Base-by-base conservation (phyloP, 495 filamentous ascomycete species). In the Podospora tetraspora region DNA sequence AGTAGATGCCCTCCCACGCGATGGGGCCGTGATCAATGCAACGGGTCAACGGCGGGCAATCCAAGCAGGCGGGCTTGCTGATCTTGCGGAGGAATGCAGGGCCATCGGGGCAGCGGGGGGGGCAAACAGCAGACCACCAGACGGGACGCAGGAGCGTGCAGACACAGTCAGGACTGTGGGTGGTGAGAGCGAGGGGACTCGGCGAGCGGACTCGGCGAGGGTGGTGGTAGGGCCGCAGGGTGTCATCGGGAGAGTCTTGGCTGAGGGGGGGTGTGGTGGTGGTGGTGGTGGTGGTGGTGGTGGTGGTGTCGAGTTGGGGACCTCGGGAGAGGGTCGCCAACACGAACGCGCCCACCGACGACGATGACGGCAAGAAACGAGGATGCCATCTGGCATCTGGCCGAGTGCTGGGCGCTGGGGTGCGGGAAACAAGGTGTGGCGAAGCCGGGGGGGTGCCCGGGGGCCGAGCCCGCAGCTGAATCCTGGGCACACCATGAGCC, bases 231-330 rank as follows among this genome's bases (percentile, higher is more conserved):
- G 43, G 43, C 43, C 19, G 37, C 16, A 43, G 37, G 37, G 37
- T 43, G 37, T 43, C 13, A 0, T 43, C 37, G 43, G 32, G 32
- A 37, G 32, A 37, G 32, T 37, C 32, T 37, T 37, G 32, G 43
- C 34, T 43, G 43, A 52, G 16, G 43, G 19, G 43, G 43, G 23
- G 19, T 16, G 32, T 3, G 12, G 32, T 24, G 21, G 32, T 25
- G 30, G 34, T 25, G 25, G 32, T n/a, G 12, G 32, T n/a, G n/a
- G n/a, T n/a, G n/a, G n/a, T n/a, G n/a, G n/a, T 25, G 22, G 32
- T 27, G 32, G 61, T 32, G 19, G 27, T 13, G 43, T 65, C 63
- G 52, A 25, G 30, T 59, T 57, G 63, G 63, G 63, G 59, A 65
- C 56, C 63, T 59, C 52, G 23, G 32, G 16, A 8, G 19, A 23